These are phyloP conservation scores for Trichoderma guizhouense DNA, from an alignment of 2,329 filamentous ascomycete genomes.

Conservation along the genomic window DNA sequence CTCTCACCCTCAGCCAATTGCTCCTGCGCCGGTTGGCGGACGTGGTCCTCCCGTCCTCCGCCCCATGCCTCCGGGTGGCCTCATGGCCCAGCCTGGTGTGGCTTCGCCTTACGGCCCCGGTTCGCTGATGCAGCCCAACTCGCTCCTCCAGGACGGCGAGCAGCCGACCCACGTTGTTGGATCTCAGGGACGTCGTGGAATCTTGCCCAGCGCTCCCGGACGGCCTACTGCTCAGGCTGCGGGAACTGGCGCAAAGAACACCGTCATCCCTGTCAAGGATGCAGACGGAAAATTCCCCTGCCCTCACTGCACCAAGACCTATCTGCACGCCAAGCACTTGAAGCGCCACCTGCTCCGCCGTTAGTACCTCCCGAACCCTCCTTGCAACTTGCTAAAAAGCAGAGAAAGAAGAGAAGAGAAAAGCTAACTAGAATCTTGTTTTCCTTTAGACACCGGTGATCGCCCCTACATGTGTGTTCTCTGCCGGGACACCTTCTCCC, in stretches of 20 bases:
- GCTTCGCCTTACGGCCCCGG: slow-evolving; percentile 59
- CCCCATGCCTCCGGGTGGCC: slow-evolving; percentile 67
- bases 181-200: slow-evolving; percentile 87
- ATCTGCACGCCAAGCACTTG: slow-evolving; percentile 93
- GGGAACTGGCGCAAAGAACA: slow-evolving; percentile 70
- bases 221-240: slow-evolving; percentile 72
- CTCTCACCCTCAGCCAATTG: slow-evolving; percentile 72
- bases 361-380: slow-evolving; percentile 54
- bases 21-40: slow-evolving; percentile 62
- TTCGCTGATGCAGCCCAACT: slow-evolving; percentile 55
- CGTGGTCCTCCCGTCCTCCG: slow-evolving; percentile 59
- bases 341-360: slow-evolving; percentile 94
- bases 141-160: slow-evolving; percentile 54
- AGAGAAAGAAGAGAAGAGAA: background rate
- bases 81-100: slow-evolving; percentile 57
- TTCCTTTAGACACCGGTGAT: slow-evolving; percentile 79
- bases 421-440: background rate
- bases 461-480: slow-evolving; percentile 97
- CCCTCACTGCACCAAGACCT: slow-evolving; percentile 97
- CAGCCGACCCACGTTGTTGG: slow-evolving; percentile 89
- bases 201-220: slow-evolving; percentile 85
- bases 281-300: slow-evolving; percentile 98
- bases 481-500: slow-evolving; percentile 95
- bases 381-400: background rate
- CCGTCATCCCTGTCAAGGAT: slow-evolving; percentile 88